Evolutionary conservation across 805 yeast species (phyloP).

Genomic region (Candida krabiensis): DNA sequence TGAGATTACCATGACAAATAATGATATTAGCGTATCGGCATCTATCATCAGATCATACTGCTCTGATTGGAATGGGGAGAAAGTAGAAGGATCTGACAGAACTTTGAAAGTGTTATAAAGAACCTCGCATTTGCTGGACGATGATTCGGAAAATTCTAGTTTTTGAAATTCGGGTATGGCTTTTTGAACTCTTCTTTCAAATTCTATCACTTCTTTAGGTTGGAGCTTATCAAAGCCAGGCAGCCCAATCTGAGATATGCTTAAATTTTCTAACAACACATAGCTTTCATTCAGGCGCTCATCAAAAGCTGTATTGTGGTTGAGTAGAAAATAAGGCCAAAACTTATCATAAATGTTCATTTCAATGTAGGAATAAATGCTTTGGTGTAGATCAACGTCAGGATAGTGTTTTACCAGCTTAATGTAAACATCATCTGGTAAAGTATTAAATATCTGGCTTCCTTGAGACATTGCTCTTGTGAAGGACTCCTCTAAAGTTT

Average conservation of each 20-base stretch:
- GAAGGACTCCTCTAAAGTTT: constrained; percentile 30
- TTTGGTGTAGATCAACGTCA: constrained; percentile 43
- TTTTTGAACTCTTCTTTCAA: constrained; percentile 44
- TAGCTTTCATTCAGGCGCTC: constrained; percentile 30
- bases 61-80: background rate
- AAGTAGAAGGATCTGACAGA: constrained; percentile 36
- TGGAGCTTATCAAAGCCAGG: constrained; percentile 27
- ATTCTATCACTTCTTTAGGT: constrained; percentile 17
- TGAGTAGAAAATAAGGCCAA: constrained; percentile 48
- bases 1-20: constrained; percentile 69
- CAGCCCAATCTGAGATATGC: constrained; percentile 52
- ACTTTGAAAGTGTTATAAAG: constrained; percentile 52
- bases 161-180: constrained; percentile 56
- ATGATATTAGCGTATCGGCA: constrained; percentile 79
- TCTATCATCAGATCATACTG: constrained; percentile 44
- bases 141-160: constrained; percentile 45
- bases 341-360: constrained; percentile 61
- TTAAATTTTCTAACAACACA: constrained; percentile 37
- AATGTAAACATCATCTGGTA: constrained; percentile 29
- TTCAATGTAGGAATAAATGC: constrained; percentile 73
- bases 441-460: constrained; percentile 33
- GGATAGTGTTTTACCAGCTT: constrained; percentile 25
- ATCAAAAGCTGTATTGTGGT: constrained; percentile 15
- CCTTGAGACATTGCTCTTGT: constrained; percentile 32
- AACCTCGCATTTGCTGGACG: constrained; percentile 46